Conservation (phyloP, 106 monocot genomes). For the Apostasia ramifera region DNA sequence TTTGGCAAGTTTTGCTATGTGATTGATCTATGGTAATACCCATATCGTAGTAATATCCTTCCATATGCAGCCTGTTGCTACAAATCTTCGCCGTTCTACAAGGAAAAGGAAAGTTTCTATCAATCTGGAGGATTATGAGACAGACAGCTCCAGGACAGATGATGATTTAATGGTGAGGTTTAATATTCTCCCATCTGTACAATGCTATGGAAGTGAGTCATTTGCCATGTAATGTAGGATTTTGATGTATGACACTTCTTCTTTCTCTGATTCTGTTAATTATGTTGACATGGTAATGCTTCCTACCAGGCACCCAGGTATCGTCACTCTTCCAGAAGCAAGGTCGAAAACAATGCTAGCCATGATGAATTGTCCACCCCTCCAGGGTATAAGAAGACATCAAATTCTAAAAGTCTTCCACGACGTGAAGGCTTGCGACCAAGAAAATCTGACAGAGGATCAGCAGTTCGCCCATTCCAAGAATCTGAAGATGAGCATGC, state of each 20-base stretch:
- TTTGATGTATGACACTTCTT: constrained; percentile 4
- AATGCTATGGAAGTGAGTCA: constrained; percentile 45
- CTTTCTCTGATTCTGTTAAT: not conserved
- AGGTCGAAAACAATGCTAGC: constrained; percentile 38
- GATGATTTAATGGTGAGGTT: constrained; percentile 94
- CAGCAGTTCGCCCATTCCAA: constrained; percentile 37
- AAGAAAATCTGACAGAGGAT: constrained; percentile 38
- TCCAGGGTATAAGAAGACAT: constrained; percentile 31
- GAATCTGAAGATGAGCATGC: constrained; percentile 75
- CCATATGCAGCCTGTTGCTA: constrained; percentile 45
- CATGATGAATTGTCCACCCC: constrained; percentile 43
- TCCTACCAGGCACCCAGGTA: constrained; percentile 57
- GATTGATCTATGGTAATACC: not conserved
- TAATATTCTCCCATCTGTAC: constrained; percentile 33
- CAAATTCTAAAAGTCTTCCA: constrained; percentile 33
- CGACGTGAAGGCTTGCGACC: constrained; percentile 91
- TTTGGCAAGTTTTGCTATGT: too few relatives aligned
- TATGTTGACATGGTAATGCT: not conserved
- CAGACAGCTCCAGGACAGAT: constrained; percentile 86
- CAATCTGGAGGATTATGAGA: constrained; percentile 77
- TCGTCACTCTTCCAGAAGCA: constrained; percentile 52
- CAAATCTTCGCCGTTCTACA: constrained; percentile 88
- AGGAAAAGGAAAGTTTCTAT: constrained; percentile 87
- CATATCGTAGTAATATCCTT: not conserved
- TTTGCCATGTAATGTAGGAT: constrained; percentile 17